Base-by-base conservation (phyloP, 2,329 filamentous ascomycete species). In the Alternaria solani region DNA sequence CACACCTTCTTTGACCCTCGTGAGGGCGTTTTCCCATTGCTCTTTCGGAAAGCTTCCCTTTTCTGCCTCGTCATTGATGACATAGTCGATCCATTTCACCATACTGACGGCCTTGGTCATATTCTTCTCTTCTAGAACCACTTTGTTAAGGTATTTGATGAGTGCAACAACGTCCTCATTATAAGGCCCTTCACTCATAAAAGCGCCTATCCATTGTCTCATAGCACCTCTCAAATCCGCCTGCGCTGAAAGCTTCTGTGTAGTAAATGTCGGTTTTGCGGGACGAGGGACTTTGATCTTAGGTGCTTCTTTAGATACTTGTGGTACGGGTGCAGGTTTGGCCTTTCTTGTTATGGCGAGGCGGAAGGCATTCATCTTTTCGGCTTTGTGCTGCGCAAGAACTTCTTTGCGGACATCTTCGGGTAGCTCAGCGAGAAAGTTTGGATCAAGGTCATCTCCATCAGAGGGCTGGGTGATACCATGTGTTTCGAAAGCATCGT, bases 381-480 rank as follows among this genome's bases (percentile, higher is more conserved):
- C 64, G 28, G 72, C 66, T 44, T 69, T 85, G 71, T 94, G 89
- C 69, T 96, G 91, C 20, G 87, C 88, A 2, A 97, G 78, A 7
- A 98, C 85, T 78, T 98, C 94, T 16, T 56, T 53, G 34, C 75
- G 66, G 23, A 78, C 36, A 47, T 96, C 92, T 65, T 91, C 89
- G 0, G 94, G 94, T 1, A 98, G 82, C 16, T 93, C 93, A 1
- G 90, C 88, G 3, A 98, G 87, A 71, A 97, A 94, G 0, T 89
- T 88, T 0, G 86, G 82, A 59, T 78, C 75, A 4, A 76, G 66
- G 2, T 69, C 73, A 18, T 70, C 70, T 16, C 58, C 51, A 28
- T 55, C 48, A 16, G 18, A 36, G 12, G 26, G 18, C 8, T 20
- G 25, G 12, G 39, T 30, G 18, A 53, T 30, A 8, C 23, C 36